Evolutionary conservation across 805 yeast species (phyloP).

Genomic region (Ogataea saltuana): DNA sequence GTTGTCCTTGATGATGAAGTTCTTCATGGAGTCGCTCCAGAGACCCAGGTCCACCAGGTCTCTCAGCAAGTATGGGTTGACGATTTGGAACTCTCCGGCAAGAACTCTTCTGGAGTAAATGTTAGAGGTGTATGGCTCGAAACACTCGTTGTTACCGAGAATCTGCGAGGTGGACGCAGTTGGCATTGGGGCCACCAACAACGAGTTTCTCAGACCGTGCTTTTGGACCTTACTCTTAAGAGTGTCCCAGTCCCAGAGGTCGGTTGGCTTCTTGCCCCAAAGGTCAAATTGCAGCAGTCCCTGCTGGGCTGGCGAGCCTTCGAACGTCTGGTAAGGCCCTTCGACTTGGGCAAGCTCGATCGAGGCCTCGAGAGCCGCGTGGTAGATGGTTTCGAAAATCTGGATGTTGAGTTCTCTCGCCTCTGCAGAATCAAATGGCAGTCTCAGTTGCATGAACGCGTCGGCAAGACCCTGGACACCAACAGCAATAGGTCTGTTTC

Average conservation of each 20-base stretch:
- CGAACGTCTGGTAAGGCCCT: constrained; percentile 51
- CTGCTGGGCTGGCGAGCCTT: constrained; percentile 61
- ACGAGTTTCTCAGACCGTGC: constrained; percentile 57
- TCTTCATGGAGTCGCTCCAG: constrained; percentile 60
- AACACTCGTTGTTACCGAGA: constrained; percentile 61
- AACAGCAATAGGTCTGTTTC: constrained; percentile 61
- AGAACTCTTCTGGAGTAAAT: constrained; percentile 63
- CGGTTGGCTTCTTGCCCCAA: constrained; percentile 61
- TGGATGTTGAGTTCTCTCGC: constrained; percentile 58
- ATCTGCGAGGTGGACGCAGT: constrained; percentile 68
- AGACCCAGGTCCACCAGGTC: constrained; percentile 59
- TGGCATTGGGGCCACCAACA: constrained; percentile 66
- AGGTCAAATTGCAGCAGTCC: constrained; percentile 58
- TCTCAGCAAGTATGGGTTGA: constrained; percentile 56
- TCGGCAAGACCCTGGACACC: constrained; percentile 69
- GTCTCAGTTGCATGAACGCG: constrained; percentile 53
- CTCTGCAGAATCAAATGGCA: constrained; percentile 58
- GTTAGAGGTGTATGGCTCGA: constrained; percentile 63
- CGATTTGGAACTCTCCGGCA: constrained; percentile 66
- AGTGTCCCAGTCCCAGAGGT: constrained; percentile 59
- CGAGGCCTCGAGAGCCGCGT: constrained; percentile 59
- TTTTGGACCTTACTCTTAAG: constrained; percentile 49
- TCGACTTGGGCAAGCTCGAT: constrained; percentile 52
- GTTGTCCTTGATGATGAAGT: constrained; percentile 54
- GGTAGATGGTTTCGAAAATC: constrained; percentile 62